phyloP scores from a whole-genome alignment of 345 rosid genomes.

The Rhodomyrtus tomentosa region DNA sequence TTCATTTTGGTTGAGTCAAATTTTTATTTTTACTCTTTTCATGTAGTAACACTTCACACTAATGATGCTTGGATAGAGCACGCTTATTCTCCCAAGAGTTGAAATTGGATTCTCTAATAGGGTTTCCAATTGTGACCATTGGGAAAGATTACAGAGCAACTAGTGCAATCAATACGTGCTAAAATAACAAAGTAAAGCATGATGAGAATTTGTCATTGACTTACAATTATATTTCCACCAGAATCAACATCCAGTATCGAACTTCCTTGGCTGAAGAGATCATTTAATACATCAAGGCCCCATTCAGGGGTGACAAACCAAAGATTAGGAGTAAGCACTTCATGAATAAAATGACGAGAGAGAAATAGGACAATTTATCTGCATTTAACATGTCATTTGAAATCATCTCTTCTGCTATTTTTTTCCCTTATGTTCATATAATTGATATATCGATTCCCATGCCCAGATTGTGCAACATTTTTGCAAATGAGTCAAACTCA shows the following conservation, averaged over 20 bases:
- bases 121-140: accelerated
- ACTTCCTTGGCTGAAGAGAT: conserved; percentile 71
- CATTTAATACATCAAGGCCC: conserved; percentile 1
- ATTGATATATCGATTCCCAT: background rate
- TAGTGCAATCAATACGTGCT: background rate
- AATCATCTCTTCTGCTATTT: background rate
- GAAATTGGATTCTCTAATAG: background rate
- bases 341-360: background rate
- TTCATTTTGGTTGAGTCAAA: background rate
- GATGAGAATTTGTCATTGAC: conserved; percentile 3
- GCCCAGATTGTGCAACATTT: background rate
- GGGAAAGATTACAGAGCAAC: background rate
- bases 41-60: background rate
- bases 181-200: background rate
- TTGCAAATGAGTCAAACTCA: background rate
- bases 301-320: background rate
- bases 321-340: background rate
- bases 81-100: background rate
- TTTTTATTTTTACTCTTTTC: background rate
- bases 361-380: background rate
- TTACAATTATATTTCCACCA: conserved; percentile 78
- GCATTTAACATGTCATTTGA: background rate
- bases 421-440: background rate
- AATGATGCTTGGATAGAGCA: background rate
- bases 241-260: conserved; percentile 50